phyloP scores from a whole-genome alignment of 208 protist species.

The Crithidia acanthocephali region DNA sequence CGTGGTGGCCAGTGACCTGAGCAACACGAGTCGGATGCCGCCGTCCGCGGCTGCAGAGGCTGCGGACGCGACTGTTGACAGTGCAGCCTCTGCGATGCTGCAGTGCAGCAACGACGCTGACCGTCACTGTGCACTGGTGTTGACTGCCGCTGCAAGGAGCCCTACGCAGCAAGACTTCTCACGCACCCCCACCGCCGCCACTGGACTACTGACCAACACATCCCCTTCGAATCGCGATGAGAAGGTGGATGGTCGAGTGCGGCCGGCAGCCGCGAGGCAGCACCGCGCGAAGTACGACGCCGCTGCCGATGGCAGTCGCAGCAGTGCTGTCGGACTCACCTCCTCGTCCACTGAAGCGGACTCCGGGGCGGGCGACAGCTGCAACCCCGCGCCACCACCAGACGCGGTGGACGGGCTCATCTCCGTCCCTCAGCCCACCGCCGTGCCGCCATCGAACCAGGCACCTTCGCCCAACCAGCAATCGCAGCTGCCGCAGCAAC shows the following conservation, averaged over 20 bases:
- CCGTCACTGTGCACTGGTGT: too few species aligned
- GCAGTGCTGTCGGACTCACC: slow-evolving; percentile 6
- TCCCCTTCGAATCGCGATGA: background rate
- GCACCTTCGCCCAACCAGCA: too few species aligned
- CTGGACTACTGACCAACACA: too few species aligned
- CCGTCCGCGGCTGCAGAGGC: background rate
- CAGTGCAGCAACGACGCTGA: too few species aligned
- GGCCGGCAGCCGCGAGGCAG: too few species aligned
- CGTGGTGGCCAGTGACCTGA: background rate
- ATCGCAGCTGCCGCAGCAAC: background rate
- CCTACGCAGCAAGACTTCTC: background rate
- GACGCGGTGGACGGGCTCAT: background rate
- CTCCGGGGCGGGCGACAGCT: background rate
- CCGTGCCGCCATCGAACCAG: background rate
- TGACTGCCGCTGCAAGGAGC: background rate
- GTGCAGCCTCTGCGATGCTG: too few species aligned
- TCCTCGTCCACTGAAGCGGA: slow-evolving; percentile 21
- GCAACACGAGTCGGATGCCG: background rate
- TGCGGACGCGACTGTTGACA: too few species aligned
- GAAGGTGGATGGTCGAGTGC: too few species aligned
- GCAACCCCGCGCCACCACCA: background rate
- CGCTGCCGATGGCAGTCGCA: background rate
- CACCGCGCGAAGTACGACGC: background rate
- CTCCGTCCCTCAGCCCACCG: background rate
- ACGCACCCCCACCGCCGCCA: background rate